phyloP scores from a whole-genome alignment of 2,329 filamentous ascomycete genomes.

The Fusarium coicis region DNA sequence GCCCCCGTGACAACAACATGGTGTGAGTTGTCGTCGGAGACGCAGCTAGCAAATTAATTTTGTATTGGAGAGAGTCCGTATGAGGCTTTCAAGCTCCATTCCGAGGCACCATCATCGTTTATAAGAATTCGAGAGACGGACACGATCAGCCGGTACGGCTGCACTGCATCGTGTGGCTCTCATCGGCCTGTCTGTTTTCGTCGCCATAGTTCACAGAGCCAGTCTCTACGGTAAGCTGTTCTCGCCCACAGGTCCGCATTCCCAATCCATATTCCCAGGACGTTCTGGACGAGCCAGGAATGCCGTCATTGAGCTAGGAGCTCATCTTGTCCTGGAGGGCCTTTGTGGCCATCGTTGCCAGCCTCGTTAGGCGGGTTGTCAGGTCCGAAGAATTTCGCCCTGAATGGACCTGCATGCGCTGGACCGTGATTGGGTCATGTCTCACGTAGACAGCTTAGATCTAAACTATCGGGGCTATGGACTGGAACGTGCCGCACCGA shows the following conservation, averaged over 20 bases:
- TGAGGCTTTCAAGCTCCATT: not conserved
- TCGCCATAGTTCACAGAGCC: constrained; percentile 16
- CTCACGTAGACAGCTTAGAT: not conserved
- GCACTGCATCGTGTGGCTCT: constrained; percentile 13
- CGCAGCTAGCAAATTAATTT: constrained; percentile 16
- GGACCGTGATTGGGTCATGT: constrained; percentile 17
- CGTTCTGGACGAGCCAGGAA: constrained; percentile 23
- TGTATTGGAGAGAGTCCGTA: constrained; percentile 10
- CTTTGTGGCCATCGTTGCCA: constrained; percentile 5
- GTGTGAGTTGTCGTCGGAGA: constrained; percentile 31
- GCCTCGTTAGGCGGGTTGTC: not conserved
- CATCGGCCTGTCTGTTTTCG: constrained; percentile 28
- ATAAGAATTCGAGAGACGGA: constrained; percentile 13
- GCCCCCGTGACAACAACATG: constrained; percentile 37
- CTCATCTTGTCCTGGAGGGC: not conserved
- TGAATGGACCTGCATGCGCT: constrained; percentile 20
- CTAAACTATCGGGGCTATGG: constrained; percentile 10
- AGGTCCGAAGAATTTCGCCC: constrained; percentile 34
- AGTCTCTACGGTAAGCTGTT: constrained; percentile 12
- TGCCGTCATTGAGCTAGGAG: constrained; percentile 25
- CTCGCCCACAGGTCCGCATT: constrained; percentile 31
- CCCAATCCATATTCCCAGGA: constrained; percentile 15
- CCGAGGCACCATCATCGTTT: constrained; percentile 9
- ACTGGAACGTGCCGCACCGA: constrained; percentile 37
- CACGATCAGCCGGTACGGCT: not conserved